Evolutionary conservation across 1,139 yeast genomes (phyloP).

Genomic region (Blastobotrys illinoisensis): DNA sequence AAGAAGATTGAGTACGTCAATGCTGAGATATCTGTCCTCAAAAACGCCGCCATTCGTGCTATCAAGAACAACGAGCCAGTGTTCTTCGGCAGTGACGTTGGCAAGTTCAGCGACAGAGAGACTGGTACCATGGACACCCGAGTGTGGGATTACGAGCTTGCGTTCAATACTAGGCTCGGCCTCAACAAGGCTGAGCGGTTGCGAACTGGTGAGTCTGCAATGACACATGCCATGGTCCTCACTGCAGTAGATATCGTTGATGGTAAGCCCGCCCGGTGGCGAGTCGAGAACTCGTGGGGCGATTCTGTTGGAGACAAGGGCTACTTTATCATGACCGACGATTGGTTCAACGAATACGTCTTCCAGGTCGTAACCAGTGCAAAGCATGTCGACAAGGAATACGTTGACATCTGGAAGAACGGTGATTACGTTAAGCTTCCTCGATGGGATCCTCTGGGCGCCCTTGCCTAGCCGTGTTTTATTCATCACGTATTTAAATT

Average conservation of each 20-base stretch:
- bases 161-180: conserved; percentile 47
- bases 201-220: conserved; percentile 50
- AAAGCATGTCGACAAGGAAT: conserved; percentile 42
- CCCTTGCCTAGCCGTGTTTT: conserved; percentile 40
- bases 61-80: conserved; percentile 59
- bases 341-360: conserved; percentile 63
- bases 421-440: conserved; percentile 52
- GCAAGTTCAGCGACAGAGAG: conserved; percentile 45
- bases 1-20: conserved; percentile 60
- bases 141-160: conserved; percentile 52
- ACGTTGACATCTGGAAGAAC: conserved; percentile 45
- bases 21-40: conserved; percentile 44
- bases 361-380: conserved; percentile 56
- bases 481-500: no score
- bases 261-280: conserved; percentile 57
- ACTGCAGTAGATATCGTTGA: conserved; percentile 54
- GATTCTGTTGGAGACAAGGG: conserved; percentile 55
- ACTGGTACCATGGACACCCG: conserved; percentile 52
- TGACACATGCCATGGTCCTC: conserved; percentile 68
- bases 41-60: conserved; percentile 52
- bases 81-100: conserved; percentile 67
- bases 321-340: conserved; percentile 58
- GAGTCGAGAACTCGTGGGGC: conserved; percentile 70
- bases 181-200: conserved; percentile 51
- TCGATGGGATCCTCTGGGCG: conserved; percentile 63